These are phyloP conservation scores for Monilinia fructicola DNA, from an alignment of 2,329 filamentous ascomycete genomes.

Conservation along the genomic window DNA sequence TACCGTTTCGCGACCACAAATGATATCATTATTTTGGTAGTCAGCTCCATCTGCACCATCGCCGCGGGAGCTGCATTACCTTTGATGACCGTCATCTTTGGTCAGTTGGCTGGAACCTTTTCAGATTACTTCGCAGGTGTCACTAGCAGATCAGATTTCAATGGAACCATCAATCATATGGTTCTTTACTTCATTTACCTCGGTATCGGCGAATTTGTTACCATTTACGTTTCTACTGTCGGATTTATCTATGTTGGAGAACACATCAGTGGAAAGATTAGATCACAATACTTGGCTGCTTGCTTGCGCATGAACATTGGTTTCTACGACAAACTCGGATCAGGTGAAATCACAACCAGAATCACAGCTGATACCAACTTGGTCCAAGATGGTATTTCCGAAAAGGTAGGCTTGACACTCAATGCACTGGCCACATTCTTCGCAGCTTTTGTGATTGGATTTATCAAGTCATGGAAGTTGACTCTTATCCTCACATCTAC, in stretches of 20 bases:
- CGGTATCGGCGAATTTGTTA: constrained; percentile 75
- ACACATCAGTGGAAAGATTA: constrained; percentile 74
- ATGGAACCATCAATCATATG: constrained; percentile 56
- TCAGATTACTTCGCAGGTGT: constrained; percentile 54
- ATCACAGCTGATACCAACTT: constrained; percentile 94
- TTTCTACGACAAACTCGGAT: constrained; percentile 89
- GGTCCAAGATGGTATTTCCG: constrained; percentile 89
- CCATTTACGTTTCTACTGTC: constrained; percentile 76
- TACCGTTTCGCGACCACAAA: constrained; percentile 56
- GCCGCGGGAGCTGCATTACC: constrained; percentile 60
- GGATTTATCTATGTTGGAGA: constrained; percentile 89
- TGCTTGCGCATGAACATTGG: constrained; percentile 87
- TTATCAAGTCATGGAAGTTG: constrained; percentile 88
- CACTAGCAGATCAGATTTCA: constrained; percentile 56
- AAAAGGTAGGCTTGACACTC: constrained; percentile 79
- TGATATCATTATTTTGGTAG: constrained; percentile 51
- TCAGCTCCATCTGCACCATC: constrained; percentile 55
- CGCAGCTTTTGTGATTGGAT: constrained; percentile 86
- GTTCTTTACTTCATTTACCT: constrained; percentile 86
- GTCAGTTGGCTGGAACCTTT: constrained; percentile 71
- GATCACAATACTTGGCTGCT: constrained; percentile 78
- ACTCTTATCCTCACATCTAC: constrained; percentile 84
- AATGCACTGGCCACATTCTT: constrained; percentile 79
- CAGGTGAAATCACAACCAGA: constrained; percentile 89
- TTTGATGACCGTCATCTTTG: constrained; percentile 65